These are phyloP conservation scores for Viscum album DNA, from an alignment of 177 flowering plant species.

Conservation along the genomic window DNA sequence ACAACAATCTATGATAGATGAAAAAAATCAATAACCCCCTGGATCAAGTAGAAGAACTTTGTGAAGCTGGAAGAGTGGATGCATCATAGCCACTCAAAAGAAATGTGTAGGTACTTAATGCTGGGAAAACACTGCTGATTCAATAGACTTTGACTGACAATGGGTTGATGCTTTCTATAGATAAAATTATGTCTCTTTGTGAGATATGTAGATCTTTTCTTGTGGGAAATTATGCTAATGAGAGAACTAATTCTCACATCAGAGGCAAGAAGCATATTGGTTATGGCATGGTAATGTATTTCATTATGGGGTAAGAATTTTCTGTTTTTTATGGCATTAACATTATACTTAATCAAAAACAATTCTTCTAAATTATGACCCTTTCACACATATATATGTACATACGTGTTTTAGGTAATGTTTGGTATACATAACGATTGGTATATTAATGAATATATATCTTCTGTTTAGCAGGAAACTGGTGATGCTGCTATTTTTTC, in stretches of 20 bases:
- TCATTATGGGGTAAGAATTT: slow-evolving; percentile 24
- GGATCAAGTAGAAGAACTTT: slow-evolving; percentile 93
- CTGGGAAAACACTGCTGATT: slow-evolving; percentile 52
- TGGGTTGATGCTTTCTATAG: slow-evolving; percentile 59
- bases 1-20: slow-evolving; percentile 71
- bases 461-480: no score
- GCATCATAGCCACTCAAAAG: slow-evolving; percentile 99
- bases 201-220: slow-evolving; percentile 95
- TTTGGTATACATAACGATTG: no score
- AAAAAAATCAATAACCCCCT: slow-evolving; percentile 86
- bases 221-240: slow-evolving; percentile 90
- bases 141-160: slow-evolving; percentile 58
- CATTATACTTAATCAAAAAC: no score
- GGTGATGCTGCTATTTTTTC: no score
- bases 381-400: no score
- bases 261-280: slow-evolving; percentile 97
- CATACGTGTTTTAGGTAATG: no score
- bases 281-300: slow-evolving; percentile 92
- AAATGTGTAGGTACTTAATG: slow-evolving; percentile 60
- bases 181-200: slow-evolving; percentile 95
- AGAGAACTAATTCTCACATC: slow-evolving; percentile 91
- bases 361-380: no score
- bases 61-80: slow-evolving; percentile 97
- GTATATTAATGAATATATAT: no score
- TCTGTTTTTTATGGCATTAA: no score